A percentile compares a stretch with the other conserved stretches of the same genome.
phyloP scores from a whole-genome alignment of 2,329 filamentous ascomycete species.

The Metarhizium brunneum region DNA sequence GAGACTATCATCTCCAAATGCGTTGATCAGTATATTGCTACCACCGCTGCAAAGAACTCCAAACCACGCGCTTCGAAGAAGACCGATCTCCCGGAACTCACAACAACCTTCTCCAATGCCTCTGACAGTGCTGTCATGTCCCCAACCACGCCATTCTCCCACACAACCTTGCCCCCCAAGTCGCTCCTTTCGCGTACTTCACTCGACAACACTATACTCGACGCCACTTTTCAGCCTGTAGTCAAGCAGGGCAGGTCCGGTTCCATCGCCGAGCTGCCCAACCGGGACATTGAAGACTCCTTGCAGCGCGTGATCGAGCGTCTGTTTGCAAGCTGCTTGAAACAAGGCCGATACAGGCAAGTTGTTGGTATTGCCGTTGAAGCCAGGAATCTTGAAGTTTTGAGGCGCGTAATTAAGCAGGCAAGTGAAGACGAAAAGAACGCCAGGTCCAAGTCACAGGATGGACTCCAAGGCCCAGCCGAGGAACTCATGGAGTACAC shows the following conservation, averaged over 20 bases:
- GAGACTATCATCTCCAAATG: conserved; percentile 99
- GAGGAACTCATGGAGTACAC: conserved; percentile 97
- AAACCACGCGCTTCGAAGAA: conserved; percentile 33
- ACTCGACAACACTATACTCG: conserved; percentile 53
- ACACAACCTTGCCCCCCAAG: conserved; percentile 86
- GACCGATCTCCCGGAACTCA: conserved; percentile 55
- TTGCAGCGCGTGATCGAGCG: conserved; percentile 78
- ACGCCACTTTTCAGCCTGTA: conserved; percentile 45
- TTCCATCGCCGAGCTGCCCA: conserved; percentile 55
- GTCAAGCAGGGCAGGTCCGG: conserved; percentile 44
- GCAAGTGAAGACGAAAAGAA: conserved; percentile 80
- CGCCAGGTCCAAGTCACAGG: conserved; percentile 44
- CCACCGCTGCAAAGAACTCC: conserved; percentile 45
- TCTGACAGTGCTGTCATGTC: conserved; percentile 67
- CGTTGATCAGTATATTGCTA: conserved; percentile 91
- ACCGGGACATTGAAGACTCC: conserved; percentile 67
- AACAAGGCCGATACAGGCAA: conserved; percentile 81
- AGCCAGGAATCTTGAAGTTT: conserved; percentile 80
- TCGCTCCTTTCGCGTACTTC: conserved; percentile 83
- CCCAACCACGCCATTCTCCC: conserved; percentile 90
- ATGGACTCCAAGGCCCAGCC: conserved; percentile 48
- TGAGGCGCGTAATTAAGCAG: conserved; percentile 77
- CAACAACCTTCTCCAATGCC: conserved; percentile 66
- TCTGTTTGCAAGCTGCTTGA: conserved; percentile 83
- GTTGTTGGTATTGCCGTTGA: conserved; percentile 96